These are phyloP conservation scores for Xanthoconium purpureum DNA, from an alignment of 768 basidiomycete genomes.

Conservation along the genomic window DNA sequence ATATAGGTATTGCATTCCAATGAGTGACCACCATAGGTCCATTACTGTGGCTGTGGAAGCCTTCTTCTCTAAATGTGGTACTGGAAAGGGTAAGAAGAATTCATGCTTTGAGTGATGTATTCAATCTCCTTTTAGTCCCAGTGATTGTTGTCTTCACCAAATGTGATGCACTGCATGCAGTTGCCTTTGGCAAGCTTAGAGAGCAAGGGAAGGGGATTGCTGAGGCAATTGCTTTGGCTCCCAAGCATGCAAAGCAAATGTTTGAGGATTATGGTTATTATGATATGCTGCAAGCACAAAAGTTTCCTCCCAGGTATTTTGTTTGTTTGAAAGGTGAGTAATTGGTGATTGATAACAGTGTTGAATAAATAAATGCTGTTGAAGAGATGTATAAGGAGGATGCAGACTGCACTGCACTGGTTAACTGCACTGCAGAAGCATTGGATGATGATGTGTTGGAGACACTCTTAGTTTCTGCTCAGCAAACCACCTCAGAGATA, in stretches of 20 bases:
- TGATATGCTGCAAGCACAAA: not conserved
- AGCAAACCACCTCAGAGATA: not conserved
- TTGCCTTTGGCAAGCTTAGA: slow-evolving; percentile 15
- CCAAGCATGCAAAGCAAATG: slow-evolving; percentile 9
- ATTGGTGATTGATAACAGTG: not conserved
- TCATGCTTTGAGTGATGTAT: not conserved
- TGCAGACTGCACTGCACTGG: not conserved
- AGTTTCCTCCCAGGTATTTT: not conserved
- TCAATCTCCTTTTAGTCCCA: slow-evolving; percentile 29
- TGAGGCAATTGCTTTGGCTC: slow-evolving; percentile 4
- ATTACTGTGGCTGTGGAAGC: slow-evolving; percentile 29
- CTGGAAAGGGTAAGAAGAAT: slow-evolving; percentile 3
- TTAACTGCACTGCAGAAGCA: not conserved
- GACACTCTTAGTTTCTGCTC: not conserved
- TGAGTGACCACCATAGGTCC: slow-evolving; percentile 24
- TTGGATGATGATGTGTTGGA: slow-evolving; percentile 3
- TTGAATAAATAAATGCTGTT: not conserved
- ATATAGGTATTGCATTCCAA: slow-evolving; percentile 39
- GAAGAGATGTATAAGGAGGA: not conserved
- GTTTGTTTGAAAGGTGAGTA: not conserved
- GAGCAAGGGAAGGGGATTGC: slow-evolving; percentile 5
- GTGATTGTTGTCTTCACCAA: slow-evolving; percentile 40
- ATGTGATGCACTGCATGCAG: slow-evolving; percentile 30
- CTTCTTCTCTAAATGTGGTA: slow-evolving; percentile 25
- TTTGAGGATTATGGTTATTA: not conserved